Evolutionary conservation across 352 stramenopile species (phyloP), one percentile per base, ranked within the genome.

Genomic region (Globisporangium lucens): DNA sequence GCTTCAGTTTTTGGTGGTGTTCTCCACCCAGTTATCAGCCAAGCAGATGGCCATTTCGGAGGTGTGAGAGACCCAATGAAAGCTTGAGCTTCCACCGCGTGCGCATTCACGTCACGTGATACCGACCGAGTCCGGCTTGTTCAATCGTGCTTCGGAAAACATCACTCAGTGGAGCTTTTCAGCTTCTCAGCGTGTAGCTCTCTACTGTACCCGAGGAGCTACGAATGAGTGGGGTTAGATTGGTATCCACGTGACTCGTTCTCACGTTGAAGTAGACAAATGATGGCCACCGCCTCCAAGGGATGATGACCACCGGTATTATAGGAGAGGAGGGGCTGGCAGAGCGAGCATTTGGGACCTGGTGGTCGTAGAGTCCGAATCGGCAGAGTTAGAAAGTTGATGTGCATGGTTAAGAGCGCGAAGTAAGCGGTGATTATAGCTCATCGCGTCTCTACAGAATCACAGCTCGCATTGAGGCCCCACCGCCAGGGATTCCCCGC

Each of bases 41-140:
- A 17, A 35, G 51, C 51, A 57, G 51, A 57, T 57, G 51, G 17
- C 24, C 24, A 57, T 57, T 57, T 57, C 8, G 51, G 29, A 33
- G 12, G 20, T 29, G 49, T 29, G 49, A 56, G n/a, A 29, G 24
- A 35, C 9, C 24, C 51, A 57, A 9, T 33, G 49, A 56, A 30
- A 56, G 49, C 22, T 56, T 56, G 20, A 56, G 49, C 49, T 12
- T 56, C n/a, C 20, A 47, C 13, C 41, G 41, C 41, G 9, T 41
- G 35, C 35, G 13, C 41, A 47, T 47, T 47, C 41, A 20, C 51
- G 51, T 56, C 49, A 30, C 13, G 51, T 33, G 51, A 35, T 27
- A 22, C 46, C 46, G 7, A 20, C 3, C 38, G 13, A 46, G 13
- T 20, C 38, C 38, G 13, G 13, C 38, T 41, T 15, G 36, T 41